A percentile compares a stretch with the other conserved stretches of the same genome.
Conservation (phyloP, 1,139 yeast genomes). For the Saccharomyces pastorianus region DNA sequence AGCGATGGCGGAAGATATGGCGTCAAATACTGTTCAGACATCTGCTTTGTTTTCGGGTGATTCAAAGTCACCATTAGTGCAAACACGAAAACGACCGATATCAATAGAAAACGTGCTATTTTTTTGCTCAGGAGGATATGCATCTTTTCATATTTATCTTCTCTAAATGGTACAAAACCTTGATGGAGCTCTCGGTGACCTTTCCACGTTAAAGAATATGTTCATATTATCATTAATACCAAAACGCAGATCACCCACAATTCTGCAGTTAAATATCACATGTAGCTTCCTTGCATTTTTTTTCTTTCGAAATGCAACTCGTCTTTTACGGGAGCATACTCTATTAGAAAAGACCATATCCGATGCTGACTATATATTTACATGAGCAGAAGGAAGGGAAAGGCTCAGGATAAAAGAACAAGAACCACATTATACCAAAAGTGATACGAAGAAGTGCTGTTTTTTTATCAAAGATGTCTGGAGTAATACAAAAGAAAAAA, state of each 20-base stretch:
- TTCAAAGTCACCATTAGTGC: constrained; percentile 1
- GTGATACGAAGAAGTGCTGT: no score
- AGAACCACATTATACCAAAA: no score
- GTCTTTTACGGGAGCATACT: not conserved
- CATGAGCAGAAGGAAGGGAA: not conserved
- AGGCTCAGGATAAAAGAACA: not conserved
- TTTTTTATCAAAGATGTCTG: not conserved
- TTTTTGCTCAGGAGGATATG: constrained; percentile 11
- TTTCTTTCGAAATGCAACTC: not conserved
- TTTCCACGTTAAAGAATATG: no score
- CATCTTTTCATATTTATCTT: constrained; percentile 2
- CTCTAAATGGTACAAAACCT: not conserved
- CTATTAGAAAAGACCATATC: no score
- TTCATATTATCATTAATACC: no score
- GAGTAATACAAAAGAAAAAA: not conserved
- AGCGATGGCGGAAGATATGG: not conserved
- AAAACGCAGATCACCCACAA: not conserved
- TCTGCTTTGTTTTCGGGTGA: not conserved
- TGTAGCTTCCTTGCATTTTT: not conserved
- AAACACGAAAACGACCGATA: constrained; percentile 5
- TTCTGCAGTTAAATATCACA: not conserved
- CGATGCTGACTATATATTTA: not conserved
- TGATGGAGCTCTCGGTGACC: no score
- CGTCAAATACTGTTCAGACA: not conserved
- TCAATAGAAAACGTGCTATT: constrained; percentile 9